Evolutionary conservation across 208 protist species (phyloP).

Genomic region (Phytomonas serpens): DNA sequence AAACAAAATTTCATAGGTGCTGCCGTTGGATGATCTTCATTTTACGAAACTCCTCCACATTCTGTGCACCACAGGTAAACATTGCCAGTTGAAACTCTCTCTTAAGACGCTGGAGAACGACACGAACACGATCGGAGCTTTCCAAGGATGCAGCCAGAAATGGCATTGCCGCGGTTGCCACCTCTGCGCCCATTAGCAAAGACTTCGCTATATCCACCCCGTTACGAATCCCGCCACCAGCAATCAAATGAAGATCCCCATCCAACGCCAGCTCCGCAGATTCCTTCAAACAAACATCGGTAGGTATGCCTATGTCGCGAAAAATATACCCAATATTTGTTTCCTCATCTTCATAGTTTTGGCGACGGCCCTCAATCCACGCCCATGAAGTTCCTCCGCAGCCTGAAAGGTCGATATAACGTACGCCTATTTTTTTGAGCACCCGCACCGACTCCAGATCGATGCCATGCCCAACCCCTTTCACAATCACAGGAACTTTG

Average conservation of each 20-base stretch:
- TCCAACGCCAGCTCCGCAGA: conserved; percentile 34
- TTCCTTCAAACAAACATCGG: conserved; percentile 70
- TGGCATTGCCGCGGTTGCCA: conserved; percentile 75
- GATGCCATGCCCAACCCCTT: conserved; percentile 87
- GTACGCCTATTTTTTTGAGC: conserved; percentile 68
- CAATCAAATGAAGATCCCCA: conserved; percentile 69
- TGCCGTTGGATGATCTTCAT: conserved; percentile 36
- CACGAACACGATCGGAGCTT: conserved; percentile 53
- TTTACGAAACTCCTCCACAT: conserved; percentile 54
- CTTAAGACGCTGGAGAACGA: conserved; percentile 66
- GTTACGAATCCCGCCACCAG: conserved; percentile 79
- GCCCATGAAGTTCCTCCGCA: conserved; percentile 89
- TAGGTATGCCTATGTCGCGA: conserved; percentile 80
- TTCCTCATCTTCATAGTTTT: conserved; percentile 32
- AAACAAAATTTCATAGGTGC: conserved; percentile 27
- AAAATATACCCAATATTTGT: conserved; percentile 86
- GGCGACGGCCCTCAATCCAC: conserved; percentile 87
- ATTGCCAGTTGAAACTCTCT: conserved; percentile 75
- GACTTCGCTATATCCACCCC: conserved; percentile 86
- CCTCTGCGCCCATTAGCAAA: conserved; percentile 78
- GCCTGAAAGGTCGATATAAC: conserved; percentile 84
- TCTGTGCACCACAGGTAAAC: conserved; percentile 82
- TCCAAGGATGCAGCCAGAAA: conserved; percentile 82
- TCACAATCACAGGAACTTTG: conserved; percentile 84
- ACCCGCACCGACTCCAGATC: conserved; percentile 55